A percentile compares a stretch with the other conserved stretches of the same genome.
Evolutionary conservation across 768 basidiomycete species (phyloP).

Genomic region (Tephrocybe sp.): DNA sequence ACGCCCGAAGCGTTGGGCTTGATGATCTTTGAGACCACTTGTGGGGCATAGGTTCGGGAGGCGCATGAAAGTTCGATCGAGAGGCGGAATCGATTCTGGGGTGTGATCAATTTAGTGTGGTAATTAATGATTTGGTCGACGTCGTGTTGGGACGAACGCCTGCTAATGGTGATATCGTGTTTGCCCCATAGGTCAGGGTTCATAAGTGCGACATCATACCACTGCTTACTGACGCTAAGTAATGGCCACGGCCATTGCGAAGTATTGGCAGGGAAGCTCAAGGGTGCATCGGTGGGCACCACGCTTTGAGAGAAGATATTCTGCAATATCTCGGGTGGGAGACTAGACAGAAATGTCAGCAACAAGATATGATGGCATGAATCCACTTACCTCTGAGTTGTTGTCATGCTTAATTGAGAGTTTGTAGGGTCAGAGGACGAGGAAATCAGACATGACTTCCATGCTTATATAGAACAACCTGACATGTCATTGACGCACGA

Average conservation of each 20-base stretch:
- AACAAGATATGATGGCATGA: not conserved
- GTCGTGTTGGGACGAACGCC: slow-evolving; percentile 1
- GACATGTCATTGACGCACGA: too few species aligned
- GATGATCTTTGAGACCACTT: slow-evolving; percentile 3
- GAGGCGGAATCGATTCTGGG: not conserved
- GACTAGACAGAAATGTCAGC: not conserved
- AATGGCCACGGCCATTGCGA: slow-evolving; percentile 9
- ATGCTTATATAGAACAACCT: too few species aligned
- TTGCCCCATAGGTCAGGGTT: slow-evolving; percentile 8
- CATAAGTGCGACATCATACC: slow-evolving; percentile 1
- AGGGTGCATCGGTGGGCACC: not conserved
- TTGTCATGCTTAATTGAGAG: slow-evolving; percentile 3
- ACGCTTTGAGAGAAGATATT: slow-evolving; percentile 7
- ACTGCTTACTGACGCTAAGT: slow-evolving; percentile 8
- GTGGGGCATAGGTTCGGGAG: not conserved
- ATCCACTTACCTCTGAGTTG: not conserved
- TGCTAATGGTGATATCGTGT: slow-evolving; percentile 6
- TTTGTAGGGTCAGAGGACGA: too few species aligned
- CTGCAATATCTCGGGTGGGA: slow-evolving; percentile 8
- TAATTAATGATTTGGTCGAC: slow-evolving; percentile 1
- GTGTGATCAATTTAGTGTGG: slow-evolving; percentile 2
- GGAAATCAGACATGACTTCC: too few species aligned
- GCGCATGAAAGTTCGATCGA: slow-evolving; percentile 7
- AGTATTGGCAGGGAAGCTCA: not conserved
- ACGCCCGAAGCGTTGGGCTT: not conserved